phyloP scores from a whole-genome alignment of 139 green algal species.

The Chlorella sp. region DNA sequence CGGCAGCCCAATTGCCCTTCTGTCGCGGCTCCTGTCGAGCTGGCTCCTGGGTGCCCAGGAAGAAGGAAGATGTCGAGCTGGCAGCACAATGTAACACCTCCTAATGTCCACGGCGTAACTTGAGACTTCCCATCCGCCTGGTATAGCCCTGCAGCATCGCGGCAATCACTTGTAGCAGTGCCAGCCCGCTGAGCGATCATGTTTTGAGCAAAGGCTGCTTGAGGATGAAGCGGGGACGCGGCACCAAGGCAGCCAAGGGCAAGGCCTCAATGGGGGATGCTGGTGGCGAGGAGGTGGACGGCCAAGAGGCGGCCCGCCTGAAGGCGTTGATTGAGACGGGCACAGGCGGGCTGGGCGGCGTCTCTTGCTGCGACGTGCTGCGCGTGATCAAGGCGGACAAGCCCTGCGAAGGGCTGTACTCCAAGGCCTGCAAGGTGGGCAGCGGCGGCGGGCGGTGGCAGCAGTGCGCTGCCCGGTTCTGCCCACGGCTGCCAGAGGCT shows the following conservation, averaged over 20 bases:
- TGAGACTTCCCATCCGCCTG: not conserved
- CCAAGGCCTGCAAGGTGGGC: constrained; percentile 45
- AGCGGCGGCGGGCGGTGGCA: not conserved
- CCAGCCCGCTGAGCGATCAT: not conserved
- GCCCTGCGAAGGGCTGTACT: constrained; percentile 43
- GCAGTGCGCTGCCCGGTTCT: not conserved
- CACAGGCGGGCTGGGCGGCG: not conserved
- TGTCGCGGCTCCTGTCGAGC: not conserved
- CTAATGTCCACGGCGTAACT: not conserved
- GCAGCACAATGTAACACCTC: not conserved
- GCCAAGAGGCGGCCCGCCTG: constrained; percentile 15
- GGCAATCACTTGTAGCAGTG: not conserved
- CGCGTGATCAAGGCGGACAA: constrained; percentile 31
- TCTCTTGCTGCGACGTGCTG: constrained; percentile 20
- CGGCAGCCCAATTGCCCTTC: not conserved
- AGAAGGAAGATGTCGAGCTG: too few species aligned
- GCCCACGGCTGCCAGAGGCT: not conserved
- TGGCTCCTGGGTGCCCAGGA: not conserved
- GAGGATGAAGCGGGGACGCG: constrained; percentile 7
- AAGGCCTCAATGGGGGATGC: not conserved
- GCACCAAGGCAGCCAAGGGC: not conserved
- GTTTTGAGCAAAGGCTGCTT: not conserved
- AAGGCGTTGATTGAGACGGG: constrained; percentile 23
- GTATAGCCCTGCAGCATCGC: not conserved
- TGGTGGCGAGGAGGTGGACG: not conserved